A percentile compares a stretch with the other conserved stretches of the same genome.
Conservation (phyloP, 352 stramenopile genomes). For the Pseudoperonospora humuli region DNA sequence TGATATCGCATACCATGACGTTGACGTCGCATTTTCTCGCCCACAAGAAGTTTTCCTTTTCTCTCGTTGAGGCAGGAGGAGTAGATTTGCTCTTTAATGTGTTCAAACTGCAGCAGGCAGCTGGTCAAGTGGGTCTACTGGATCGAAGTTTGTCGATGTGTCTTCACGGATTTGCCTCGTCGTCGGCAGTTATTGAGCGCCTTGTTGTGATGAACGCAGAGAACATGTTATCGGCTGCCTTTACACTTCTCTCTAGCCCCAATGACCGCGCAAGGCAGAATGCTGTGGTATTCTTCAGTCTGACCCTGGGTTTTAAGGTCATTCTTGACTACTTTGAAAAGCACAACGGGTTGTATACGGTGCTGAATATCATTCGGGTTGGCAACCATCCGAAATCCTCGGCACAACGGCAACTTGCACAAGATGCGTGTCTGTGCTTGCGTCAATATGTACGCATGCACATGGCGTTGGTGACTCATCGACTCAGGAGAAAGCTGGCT, state of each 20-base stretch:
- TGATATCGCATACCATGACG: conserved; percentile 78
- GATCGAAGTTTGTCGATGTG: conserved; percentile 82
- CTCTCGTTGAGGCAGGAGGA: conserved; percentile 63
- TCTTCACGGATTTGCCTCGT: conserved; percentile 76
- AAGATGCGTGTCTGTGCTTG: conserved; percentile 78
- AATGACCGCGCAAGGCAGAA: conserved; percentile 79
- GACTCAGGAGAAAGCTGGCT: conserved; percentile 51
- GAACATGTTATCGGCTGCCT: conserved; percentile 51
- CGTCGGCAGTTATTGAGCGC: conserved; percentile 66
- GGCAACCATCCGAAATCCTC: conserved; percentile 70
- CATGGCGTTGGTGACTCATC: conserved; percentile 63
- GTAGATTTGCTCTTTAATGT: conserved; percentile 64
- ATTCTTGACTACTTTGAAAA: conserved; percentile 83
- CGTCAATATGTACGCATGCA: conserved; percentile 81
- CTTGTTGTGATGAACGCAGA: conserved; percentile 51
- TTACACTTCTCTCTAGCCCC: conserved; percentile 57
- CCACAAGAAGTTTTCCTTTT: conserved; percentile 79
- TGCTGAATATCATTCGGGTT: conserved; percentile 80
- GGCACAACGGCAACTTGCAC: conserved; percentile 68
- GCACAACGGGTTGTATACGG: conserved; percentile 72
- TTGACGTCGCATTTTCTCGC: conserved; percentile 79
- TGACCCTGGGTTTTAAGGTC: conserved; percentile 71
- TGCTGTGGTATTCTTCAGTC: conserved; percentile 75
- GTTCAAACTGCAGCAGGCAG: conserved; percentile 46
- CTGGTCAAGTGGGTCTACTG: conserved; percentile 47